A percentile compares a stretch with the other conserved stretches of the same genome.
These are phyloP conservation scores for Podaxis rugospora DNA, from an alignment of 768 basidiomycete species.

Conservation along the genomic window DNA sequence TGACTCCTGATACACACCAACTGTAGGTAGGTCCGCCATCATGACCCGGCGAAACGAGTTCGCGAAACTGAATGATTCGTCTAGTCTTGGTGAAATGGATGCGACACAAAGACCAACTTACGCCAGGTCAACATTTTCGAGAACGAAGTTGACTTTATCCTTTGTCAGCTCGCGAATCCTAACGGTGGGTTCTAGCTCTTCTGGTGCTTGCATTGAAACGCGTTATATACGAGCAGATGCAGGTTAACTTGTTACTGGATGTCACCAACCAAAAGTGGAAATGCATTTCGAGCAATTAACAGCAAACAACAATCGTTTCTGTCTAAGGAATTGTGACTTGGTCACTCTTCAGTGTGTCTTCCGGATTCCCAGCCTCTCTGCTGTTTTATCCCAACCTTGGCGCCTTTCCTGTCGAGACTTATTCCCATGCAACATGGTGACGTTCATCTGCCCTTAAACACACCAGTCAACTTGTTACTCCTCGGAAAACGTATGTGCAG, in stretches of 20 bases:
- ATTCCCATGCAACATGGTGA: background rate
- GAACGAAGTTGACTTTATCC: conserved; percentile 85
- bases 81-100: conserved; percentile 12
- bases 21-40: conserved; percentile 95
- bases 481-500: background rate
- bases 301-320: background rate
- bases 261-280: background rate
- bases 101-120: conserved; percentile 35
- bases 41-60: conserved; percentile 92
- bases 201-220: conserved; percentile 32
- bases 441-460: background rate
- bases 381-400: background rate
- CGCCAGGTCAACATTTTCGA: conserved; percentile 97
- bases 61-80: conserved; percentile 61
- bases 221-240: background rate
- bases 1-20: conserved; percentile 56
- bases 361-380: background rate
- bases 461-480: background rate
- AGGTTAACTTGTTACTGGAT: background rate
- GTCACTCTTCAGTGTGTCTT: background rate
- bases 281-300: background rate
- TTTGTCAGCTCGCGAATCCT: conserved; percentile 81
- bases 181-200: conserved; percentile 62
- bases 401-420: background rate
- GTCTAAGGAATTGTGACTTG: background rate